phyloP scores from a whole-genome alignment of 768 basidiomycete species.

The Gloeostereum incarnatum region DNA sequence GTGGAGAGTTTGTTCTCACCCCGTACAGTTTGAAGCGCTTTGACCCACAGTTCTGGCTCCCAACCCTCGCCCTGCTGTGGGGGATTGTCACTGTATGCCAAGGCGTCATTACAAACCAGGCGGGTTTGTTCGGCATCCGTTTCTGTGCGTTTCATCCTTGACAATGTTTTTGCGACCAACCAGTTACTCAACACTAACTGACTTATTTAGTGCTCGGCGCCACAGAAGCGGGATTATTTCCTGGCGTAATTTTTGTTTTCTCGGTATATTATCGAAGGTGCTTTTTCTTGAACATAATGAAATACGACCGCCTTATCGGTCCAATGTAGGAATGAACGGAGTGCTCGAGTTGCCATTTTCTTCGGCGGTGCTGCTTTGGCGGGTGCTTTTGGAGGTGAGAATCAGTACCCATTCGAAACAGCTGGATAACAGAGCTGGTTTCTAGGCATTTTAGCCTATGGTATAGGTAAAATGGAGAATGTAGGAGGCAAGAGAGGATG shows the following conservation, averaged over 20 bases:
- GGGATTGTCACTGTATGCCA: constrained; percentile 45
- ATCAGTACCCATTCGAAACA: background rate
- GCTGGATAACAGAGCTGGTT: constrained; percentile 1
- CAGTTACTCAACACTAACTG: no score
- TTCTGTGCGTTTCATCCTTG: constrained; percentile 27
- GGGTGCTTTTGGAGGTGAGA: constrained; percentile 51
- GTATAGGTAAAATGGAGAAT: constrained; percentile 51
- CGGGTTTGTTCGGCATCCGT: constrained; percentile 45
- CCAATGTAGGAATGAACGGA: constrained; percentile 38
- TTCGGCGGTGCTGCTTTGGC: constrained; percentile 54
- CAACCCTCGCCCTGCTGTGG: constrained; percentile 50
- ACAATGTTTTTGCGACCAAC: background rate
- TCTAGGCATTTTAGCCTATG: constrained; percentile 47
- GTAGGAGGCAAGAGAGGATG: constrained; percentile 51
- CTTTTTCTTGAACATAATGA: background rate
- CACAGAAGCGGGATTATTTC: constrained; percentile 53
- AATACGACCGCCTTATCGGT: background rate
- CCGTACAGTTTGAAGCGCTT: constrained; percentile 42
- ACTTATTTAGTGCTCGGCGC: constrained; percentile 38
- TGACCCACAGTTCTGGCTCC: constrained; percentile 52
- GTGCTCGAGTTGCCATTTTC: constrained; percentile 53
- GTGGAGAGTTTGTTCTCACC: background rate
- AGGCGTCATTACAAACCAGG: constrained; percentile 44
- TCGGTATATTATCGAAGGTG: constrained; percentile 50
- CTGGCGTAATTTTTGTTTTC: constrained; percentile 49